Evolutionary conservation across 23 red algal species (phyloP).

Genomic region (Gracilaria gracilis): DNA sequence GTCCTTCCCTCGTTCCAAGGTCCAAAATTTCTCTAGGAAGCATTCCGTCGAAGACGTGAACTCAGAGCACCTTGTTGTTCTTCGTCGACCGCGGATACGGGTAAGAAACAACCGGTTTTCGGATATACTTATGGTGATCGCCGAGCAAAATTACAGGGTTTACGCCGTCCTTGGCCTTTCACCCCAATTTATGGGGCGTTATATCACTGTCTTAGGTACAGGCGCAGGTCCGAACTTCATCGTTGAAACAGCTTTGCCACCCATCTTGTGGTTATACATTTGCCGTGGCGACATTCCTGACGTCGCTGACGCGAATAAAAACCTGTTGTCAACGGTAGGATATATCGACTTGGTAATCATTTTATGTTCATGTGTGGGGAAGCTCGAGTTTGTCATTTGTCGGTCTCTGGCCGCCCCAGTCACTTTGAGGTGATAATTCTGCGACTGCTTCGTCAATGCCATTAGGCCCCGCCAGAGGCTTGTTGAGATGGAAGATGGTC

Average conservation of each 20-base stretch:
- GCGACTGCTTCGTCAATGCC: too few relatives aligned
- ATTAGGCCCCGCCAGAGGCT: too few relatives aligned
- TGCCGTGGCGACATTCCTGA: too few relatives aligned
- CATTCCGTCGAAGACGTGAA: too few relatives aligned
- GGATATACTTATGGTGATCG: not conserved
- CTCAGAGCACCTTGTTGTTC: not conserved
- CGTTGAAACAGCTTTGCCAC: not conserved
- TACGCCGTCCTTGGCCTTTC: not conserved
- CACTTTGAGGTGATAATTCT: too few relatives aligned
- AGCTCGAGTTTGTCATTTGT: too few relatives aligned
- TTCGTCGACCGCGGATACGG: not conserved
- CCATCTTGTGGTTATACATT: not conserved
- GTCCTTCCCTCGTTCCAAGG: too few relatives aligned
- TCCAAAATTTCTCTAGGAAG: too few relatives aligned
- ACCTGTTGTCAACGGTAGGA: not conserved
- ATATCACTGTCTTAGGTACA: not conserved
- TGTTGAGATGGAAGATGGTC: too few relatives aligned
- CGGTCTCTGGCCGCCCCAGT: too few relatives aligned
- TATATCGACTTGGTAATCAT: too few relatives aligned
- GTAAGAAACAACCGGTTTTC: not conserved
- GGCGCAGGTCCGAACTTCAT: not conserved
- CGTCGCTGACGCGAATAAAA: not conserved
- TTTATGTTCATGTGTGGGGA: too few relatives aligned
- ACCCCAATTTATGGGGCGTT: not conserved
- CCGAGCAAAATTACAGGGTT: not conserved